Evolutionary conservation across 257 asterid species (phyloP), one percentile per base, ranked within the genome.

Genomic region (Plantago elongata): DNA sequence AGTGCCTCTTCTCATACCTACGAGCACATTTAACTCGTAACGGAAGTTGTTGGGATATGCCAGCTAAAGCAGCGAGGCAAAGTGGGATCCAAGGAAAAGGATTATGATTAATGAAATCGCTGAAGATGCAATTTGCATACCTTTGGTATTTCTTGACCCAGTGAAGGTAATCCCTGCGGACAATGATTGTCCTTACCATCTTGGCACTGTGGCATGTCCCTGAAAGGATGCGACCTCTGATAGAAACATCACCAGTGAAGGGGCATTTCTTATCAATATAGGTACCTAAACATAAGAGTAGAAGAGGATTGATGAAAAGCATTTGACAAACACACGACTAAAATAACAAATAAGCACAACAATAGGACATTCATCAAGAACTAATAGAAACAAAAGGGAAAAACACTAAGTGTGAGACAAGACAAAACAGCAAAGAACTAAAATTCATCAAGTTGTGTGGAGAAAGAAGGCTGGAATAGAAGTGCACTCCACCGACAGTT

Each of bases 181-280:
- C 95, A 50, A 85, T 77, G 61, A 88, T 85, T 9, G 96, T 88
- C 29, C 91, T 74, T 47, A 79, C 52, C 96, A 88, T 88, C 82
- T 88, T 88, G 18, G 96, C 96, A 76, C 96, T 88, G 73, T 88
- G 94, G 72, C 96, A 88, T 29, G 89, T 89, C 11, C 96, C 96
- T 34, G 93, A 79, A 72, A 89, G 74, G 45, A 88, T 88, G 30
- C 93, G 95, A 1, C 95, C 96, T 67, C 96, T 75, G 72, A 88
- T 82, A 13, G 96, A 88, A 10, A 85, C 96, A 69, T 51, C 50
- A 0, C 96, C 95, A 40, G 93, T 71, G 71, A 89, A 89, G 0
- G 95, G 96, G 68, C 96, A 89, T 59, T 89, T 89, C 81, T 84
- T 89, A 77, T 89, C 93, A 15, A 89, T 89, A 55, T 83, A 89